Percentiles rank a stretch among this genome's conserved stretches.
Evolutionary conservation across 306 rosid genomes (phyloP).

Genomic region (Vicia villosa): DNA sequence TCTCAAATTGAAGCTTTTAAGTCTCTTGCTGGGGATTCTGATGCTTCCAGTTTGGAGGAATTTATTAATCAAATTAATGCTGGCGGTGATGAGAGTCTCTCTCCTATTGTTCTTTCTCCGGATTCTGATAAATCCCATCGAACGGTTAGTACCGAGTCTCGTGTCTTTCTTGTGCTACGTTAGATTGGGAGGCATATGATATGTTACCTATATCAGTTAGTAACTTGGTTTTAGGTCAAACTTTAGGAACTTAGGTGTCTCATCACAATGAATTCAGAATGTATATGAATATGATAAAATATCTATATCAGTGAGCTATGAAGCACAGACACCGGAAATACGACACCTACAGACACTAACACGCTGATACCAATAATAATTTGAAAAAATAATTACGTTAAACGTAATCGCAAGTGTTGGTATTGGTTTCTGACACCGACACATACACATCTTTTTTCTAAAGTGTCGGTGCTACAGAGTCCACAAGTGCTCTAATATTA

Average conservation of each 20-base stretch:
- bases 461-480: too few species aligned
- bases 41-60: constrained; percentile 60
- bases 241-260: constrained; percentile 9
- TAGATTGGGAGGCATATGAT: constrained; percentile 8
- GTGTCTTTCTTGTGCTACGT: background rate
- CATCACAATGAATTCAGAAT: constrained; percentile 3
- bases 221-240: background rate
- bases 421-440: too few species aligned
- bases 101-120: constrained; percentile 72
- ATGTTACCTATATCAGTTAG: background rate
- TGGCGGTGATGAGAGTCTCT: constrained; percentile 50
- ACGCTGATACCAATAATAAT: too few species aligned
- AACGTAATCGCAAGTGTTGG: too few species aligned
- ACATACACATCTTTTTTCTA: too few species aligned
- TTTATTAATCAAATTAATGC: constrained; percentile 60
- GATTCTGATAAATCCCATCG: constrained; percentile 78
- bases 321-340: too few species aligned
- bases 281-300: background rate
- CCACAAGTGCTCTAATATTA: background rate
- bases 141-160: constrained; percentile 65
- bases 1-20: constrained; percentile 72
- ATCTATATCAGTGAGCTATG: background rate
- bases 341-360: too few species aligned
- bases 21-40: constrained; percentile 69
- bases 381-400: too few species aligned